phyloP scores from a whole-genome alignment of 371 early-diverging fungal species.

The Nematocida parisii region DNA sequence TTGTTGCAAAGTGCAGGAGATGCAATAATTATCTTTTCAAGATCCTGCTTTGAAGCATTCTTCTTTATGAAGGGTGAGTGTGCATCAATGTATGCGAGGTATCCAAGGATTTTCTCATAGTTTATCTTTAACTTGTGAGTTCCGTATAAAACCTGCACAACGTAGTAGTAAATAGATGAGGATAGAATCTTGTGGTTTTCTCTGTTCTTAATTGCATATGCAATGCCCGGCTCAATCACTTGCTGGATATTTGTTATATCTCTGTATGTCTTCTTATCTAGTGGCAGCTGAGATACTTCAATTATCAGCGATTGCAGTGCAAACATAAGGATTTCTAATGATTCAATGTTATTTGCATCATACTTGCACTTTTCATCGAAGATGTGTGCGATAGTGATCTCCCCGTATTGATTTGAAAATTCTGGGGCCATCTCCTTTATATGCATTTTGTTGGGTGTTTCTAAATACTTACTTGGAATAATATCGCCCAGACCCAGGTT shows the following conservation, averaged over 20 bases:
- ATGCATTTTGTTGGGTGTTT: neutral
- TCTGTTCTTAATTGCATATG: constrained; percentile 10
- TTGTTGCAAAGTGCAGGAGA: neutral
- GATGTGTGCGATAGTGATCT: neutral
- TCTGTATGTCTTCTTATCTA: neutral
- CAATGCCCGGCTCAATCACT: constrained; percentile 16
- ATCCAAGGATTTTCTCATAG: neutral
- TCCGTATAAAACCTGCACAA: neutral
- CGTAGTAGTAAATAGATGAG: constrained; percentile 26
- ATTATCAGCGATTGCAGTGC: neutral
- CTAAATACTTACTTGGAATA: neutral
- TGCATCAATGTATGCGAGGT: neutral
- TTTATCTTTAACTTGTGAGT: neutral
- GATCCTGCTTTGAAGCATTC: neutral
- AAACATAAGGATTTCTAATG: neutral
- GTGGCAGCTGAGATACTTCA: neutral
- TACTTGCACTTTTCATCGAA: neutral
- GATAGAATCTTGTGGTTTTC: constrained; percentile 15
- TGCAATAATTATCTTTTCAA: neutral
- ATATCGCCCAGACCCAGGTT: neutral
- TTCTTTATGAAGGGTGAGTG: neutral
- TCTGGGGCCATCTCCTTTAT: neutral
- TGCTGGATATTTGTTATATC: neutral
- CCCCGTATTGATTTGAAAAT: neutral
- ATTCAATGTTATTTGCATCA: neutral